These are phyloP conservation scores for Rhizoctonia solani DNA, from an alignment of 1,284 basidiomycete species.

Conservation along the genomic window DNA sequence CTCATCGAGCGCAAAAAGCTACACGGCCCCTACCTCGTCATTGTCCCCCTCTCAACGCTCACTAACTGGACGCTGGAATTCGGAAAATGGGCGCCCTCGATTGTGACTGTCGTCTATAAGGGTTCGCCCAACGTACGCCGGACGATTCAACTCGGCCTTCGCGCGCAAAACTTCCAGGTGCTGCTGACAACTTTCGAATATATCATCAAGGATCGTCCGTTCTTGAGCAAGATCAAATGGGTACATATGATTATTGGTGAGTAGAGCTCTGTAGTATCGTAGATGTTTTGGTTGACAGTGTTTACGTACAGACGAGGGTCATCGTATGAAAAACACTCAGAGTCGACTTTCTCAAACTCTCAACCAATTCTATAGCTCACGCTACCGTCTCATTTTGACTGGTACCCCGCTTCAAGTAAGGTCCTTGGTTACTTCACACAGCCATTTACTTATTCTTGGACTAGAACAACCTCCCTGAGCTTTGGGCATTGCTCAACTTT, in stretches of 20 bases:
- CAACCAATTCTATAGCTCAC: slow-evolving; percentile 90
- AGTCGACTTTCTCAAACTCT: slow-evolving; percentile 93
- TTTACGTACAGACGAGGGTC: slow-evolving; percentile 80
- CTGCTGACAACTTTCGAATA: slow-evolving; percentile 98
- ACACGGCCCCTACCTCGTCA: slow-evolving; percentile 94
- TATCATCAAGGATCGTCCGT: slow-evolving; percentile 95
- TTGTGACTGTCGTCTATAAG: slow-evolving; percentile 89
- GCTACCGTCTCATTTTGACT: slow-evolving; percentile 94
- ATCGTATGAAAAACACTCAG: slow-evolving; percentile 99
- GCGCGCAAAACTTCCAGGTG: slow-evolving; percentile 89
- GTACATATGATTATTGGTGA: slow-evolving; percentile 95
- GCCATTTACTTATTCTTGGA: background rate
- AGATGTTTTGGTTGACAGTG: slow-evolving; percentile 26
- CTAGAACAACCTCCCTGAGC: slow-evolving; percentile 92
- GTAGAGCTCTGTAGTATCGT: slow-evolving; percentile 41
- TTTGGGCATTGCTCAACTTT: slow-evolving; percentile 98
- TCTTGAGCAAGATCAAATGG: slow-evolving; percentile 94
- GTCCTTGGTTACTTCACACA: background rate
- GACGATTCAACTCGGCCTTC: slow-evolving; percentile 71
- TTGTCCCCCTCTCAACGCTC: slow-evolving; percentile 97
- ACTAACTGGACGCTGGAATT: slow-evolving; percentile 99
- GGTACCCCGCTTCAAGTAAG: slow-evolving; percentile 87
- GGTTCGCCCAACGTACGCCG: slow-evolving; percentile 86
- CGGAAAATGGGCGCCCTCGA: slow-evolving; percentile 92
- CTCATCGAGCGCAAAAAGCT: slow-evolving; percentile 92